These are phyloP conservation scores for Fistulina hepatica DNA, from an alignment of 1,284 basidiomycete species.

Conservation along the genomic window DNA sequence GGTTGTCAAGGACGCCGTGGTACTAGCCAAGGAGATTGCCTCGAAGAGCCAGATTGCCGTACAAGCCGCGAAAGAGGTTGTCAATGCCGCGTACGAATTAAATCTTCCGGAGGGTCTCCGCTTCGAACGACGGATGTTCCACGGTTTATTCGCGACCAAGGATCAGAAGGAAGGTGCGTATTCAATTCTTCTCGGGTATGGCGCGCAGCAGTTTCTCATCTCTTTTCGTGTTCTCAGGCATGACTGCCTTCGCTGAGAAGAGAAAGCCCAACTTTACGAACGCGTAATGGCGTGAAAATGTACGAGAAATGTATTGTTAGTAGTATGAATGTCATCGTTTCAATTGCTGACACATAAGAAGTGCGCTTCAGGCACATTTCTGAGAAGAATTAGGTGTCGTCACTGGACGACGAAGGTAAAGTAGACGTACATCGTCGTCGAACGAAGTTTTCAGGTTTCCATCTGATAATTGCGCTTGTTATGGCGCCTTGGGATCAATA, in stretches of 20 bases:
- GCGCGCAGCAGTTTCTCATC: conserved; percentile 1
- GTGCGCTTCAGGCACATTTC: no score
- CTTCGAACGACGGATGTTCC: conserved; percentile 88
- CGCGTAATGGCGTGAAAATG: conserved; percentile 23
- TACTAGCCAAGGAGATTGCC: conserved; percentile 73
- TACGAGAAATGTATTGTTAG: neutral
- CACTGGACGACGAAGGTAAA: no score
- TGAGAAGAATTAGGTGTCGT: no score
- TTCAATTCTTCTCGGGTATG: neutral
- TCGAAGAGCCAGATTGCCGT: conserved; percentile 80
- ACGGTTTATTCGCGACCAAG: conserved; percentile 85
- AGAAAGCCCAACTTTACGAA: conserved; percentile 79
- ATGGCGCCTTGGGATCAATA: no score
- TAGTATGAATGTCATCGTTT: neutral
- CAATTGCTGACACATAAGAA: no score
- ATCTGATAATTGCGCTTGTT: no score
- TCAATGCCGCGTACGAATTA: conserved; percentile 87
- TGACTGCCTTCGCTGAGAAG: conserved; percentile 97
- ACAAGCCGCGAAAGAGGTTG: conserved; percentile 90
- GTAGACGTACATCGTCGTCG: no score
- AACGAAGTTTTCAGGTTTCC: no score
- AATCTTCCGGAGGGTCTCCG: conserved; percentile 75
- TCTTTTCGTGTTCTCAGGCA: conserved; percentile 41
- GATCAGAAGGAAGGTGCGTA: conserved; percentile 92
- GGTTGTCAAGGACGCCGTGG: conserved; percentile 85